Evolutionary conservation across 2,329 filamentous ascomycete genomes (phyloP).

Genomic region (Microsporum canis): DNA sequence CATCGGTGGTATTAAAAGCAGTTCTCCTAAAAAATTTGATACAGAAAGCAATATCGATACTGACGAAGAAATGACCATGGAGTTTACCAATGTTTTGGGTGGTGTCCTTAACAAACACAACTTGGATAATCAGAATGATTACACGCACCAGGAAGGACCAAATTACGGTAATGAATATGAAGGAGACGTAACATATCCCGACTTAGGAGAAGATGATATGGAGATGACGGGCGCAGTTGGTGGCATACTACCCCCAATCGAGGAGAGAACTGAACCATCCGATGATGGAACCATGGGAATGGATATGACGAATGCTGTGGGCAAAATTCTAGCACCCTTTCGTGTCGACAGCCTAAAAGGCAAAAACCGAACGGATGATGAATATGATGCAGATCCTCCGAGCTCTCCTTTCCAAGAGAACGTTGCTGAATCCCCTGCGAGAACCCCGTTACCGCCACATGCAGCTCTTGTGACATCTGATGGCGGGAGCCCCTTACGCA

Average conservation of each 20-base stretch:
- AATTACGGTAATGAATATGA: neutral
- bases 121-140: slow-evolving; percentile 5
- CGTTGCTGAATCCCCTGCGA: slow-evolving; percentile 23
- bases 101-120: slow-evolving; percentile 25
- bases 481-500: slow-evolving; percentile 45
- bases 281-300: slow-evolving; percentile 47
- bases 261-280: slow-evolving; percentile 29
- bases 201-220: slow-evolving; percentile 39
- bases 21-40: slow-evolving; percentile 19
- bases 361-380: slow-evolving; percentile 39
- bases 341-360: slow-evolving; percentile 41
- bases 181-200: slow-evolving; percentile 9
- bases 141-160: slow-evolving; percentile 10
- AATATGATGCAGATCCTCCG: slow-evolving; percentile 40
- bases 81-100: slow-evolving; percentile 37
- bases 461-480: slow-evolving; percentile 35
- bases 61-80: slow-evolving; percentile 39
- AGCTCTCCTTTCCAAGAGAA: slow-evolving; percentile 39
- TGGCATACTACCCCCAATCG: slow-evolving; percentile 32
- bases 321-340: slow-evolving; percentile 45
- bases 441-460: slow-evolving; percentile 22
- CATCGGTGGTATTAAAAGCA: slow-evolving; percentile 28
- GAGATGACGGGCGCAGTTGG: slow-evolving; percentile 47
- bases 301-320: slow-evolving; percentile 56
- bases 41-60: slow-evolving; percentile 25